Percentiles rank a stretch among this genome's conserved stretches.
Conservation (phyloP, 371 early-diverging fungal species). For the Mortierella sp. region DNA sequence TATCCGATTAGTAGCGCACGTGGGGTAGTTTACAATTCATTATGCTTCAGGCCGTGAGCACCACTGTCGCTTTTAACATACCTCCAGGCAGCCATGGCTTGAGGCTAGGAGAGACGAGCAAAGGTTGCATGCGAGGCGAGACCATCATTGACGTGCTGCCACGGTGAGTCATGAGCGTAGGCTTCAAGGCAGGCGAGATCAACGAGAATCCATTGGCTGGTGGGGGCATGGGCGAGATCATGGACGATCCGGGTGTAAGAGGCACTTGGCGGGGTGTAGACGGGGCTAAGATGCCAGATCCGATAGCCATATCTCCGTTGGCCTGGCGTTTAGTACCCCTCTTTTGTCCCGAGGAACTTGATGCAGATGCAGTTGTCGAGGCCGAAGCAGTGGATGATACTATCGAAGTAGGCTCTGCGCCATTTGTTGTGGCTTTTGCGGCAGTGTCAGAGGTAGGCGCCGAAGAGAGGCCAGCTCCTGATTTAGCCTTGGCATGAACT, state of each 20-base stretch:
- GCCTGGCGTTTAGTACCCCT: conserved; percentile 46
- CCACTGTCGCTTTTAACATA: conserved; percentile 7
- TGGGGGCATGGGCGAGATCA: conserved; percentile 54
- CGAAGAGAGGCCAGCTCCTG: conserved; percentile 1
- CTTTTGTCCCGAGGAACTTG: conserved; percentile 27
- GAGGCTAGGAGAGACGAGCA: conserved; percentile 62
- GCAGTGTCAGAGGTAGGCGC: background rate
- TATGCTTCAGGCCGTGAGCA: background rate
- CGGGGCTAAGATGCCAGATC: conserved; percentile 42
- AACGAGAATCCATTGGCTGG: conserved; percentile 49
- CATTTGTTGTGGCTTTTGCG: background rate
- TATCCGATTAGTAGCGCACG: background rate
- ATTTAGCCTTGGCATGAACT: conserved; percentile 30
- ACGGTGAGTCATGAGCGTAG: conserved; percentile 46
- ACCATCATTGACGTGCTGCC: conserved; percentile 26
- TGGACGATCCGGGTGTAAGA: conserved; percentile 24
- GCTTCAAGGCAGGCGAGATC: conserved; percentile 54
- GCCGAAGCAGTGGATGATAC: background rate
- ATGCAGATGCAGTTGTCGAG: conserved; percentile 1
- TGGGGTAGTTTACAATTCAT: no score
- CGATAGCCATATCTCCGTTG: conserved; percentile 22
- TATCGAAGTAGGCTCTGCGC: conserved; percentile 1
- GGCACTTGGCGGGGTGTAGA: conserved; percentile 36
- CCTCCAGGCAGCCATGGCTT: conserved; percentile 61
- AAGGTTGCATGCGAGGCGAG: conserved; percentile 34